Conservation (phyloP, 805 yeast species). For the Zygotorulaspora danielsina region DNA sequence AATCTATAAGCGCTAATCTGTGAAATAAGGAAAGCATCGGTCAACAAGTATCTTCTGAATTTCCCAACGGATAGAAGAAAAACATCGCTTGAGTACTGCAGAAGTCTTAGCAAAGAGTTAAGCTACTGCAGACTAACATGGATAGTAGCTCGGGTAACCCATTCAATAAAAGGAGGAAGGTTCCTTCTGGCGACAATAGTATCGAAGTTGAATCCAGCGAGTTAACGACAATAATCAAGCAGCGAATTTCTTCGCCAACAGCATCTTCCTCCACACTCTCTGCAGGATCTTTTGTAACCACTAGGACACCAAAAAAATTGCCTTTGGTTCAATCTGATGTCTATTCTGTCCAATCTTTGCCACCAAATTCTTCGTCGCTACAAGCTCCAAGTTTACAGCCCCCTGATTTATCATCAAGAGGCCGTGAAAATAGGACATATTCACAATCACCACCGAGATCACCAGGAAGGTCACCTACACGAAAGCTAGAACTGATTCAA, state of each 20-base stretch:
- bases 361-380: constrained; percentile 22
- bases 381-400: constrained; percentile 33
- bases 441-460: constrained; percentile 36
- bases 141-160: constrained; percentile 17
- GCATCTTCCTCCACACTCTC: constrained; percentile 12
- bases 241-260: neutral
- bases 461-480: constrained; percentile 37
- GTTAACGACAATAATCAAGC: constrained; percentile 2
- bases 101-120: neutral
- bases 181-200: neutral
- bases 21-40: too few relatives aligned
- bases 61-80: too few relatives aligned
- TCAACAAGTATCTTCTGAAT: too few relatives aligned
- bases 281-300: neutral
- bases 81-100: too few relatives aligned
- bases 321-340: constrained; percentile 24
- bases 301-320: constrained; percentile 30
- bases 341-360: constrained; percentile 25
- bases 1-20: too few relatives aligned
- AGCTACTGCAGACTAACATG: neutral
- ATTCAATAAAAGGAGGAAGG: constrained; percentile 21
- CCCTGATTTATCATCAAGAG: constrained; percentile 35
- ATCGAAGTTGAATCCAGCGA: constrained; percentile 1
- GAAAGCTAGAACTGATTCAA: constrained; percentile 40
- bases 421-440: constrained; percentile 31